Evolutionary conservation across 2,329 filamentous ascomycete species (phyloP).

Genomic region (Exophiala spinifera): DNA sequence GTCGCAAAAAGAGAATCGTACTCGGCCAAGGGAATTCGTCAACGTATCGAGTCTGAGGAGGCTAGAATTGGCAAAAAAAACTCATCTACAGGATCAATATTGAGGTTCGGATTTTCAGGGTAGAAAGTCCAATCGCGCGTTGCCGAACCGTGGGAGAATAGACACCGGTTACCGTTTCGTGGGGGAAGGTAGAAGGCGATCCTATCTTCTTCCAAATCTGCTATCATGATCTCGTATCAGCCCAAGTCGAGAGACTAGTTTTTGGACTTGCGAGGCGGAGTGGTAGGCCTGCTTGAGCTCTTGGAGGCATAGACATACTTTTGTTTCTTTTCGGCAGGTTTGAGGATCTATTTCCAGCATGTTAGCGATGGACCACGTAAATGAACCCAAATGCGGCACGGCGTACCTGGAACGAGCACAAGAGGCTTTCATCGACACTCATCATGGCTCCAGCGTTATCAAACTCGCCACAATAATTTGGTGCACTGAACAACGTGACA

Average conservation of each 20-base stretch:
- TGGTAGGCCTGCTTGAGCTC: constrained; percentile 66
- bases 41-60: constrained; percentile 15
- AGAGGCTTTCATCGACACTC: constrained; percentile 96
- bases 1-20: background rate
- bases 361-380: constrained; percentile 8
- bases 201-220: constrained; percentile 94
- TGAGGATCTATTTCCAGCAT: constrained; percentile 71
- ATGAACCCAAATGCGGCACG: constrained; percentile 20
- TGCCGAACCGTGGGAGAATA: constrained; percentile 10
- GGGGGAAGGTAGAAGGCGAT: constrained; percentile 23
- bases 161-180: constrained; percentile 14
- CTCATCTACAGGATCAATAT: background rate
- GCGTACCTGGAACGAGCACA: constrained; percentile 97
- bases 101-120: background rate
- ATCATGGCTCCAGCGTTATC: constrained; percentile 99
- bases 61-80: constrained; percentile 2
- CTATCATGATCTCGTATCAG: constrained; percentile 69
- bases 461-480: constrained; percentile 99
- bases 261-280: constrained; percentile 69
- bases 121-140: constrained; percentile 9
- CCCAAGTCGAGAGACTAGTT: constrained; percentile 50
- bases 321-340: constrained; percentile 99
- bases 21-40: constrained; percentile 3
- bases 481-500: constrained; percentile 94
- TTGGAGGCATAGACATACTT: constrained; percentile 87